Evolutionary conservation across 495 filamentous ascomycete species (phyloP).

Genomic region (Penicillium psychrofluorescens): DNA sequence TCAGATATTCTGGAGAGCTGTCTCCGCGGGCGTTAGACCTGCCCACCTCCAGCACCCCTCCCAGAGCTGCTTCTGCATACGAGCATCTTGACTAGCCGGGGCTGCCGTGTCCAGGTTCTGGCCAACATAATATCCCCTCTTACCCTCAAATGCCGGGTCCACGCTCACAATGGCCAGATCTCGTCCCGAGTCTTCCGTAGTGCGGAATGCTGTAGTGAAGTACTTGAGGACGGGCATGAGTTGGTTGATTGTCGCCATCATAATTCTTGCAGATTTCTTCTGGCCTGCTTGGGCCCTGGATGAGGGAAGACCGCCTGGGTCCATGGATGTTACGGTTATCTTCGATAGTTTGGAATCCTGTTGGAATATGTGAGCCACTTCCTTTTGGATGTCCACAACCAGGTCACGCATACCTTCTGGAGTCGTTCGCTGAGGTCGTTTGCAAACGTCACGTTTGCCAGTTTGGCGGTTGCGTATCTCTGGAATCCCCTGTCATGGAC

Average conservation of each 20-base stretch:
- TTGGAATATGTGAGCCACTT: not conserved
- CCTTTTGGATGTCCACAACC: not conserved
- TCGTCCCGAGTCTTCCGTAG: slow-evolving; percentile 12
- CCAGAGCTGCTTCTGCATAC: slow-evolving; percentile 11
- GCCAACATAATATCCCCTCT: slow-evolving; percentile 13
- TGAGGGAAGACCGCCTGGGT: slow-evolving; percentile 15
- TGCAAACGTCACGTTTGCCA: slow-evolving; percentile 35
- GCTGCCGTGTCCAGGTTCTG: slow-evolving; percentile 3
- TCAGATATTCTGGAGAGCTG: not conserved
- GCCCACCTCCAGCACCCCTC: slow-evolving; percentile 16
- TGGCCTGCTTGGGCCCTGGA: slow-evolving; percentile 14
- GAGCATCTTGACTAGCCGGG: slow-evolving; percentile 1
- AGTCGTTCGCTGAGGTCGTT: slow-evolving; percentile 35
- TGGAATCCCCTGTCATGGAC: slow-evolving; percentile 34
- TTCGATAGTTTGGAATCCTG: slow-evolving; percentile 14
- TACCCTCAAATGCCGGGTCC: slow-evolving; percentile 9
- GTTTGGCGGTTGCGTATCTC: slow-evolving; percentile 37
- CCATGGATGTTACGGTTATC: slow-evolving; percentile 15
- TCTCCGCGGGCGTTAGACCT: slow-evolving; percentile 9
- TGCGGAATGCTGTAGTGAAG: slow-evolving; percentile 24
- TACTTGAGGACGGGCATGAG: slow-evolving; percentile 16
- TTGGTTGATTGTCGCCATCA: slow-evolving; percentile 10
- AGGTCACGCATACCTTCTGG: slow-evolving; percentile 10
- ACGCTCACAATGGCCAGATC: slow-evolving; percentile 13
- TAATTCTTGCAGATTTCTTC: not conserved